Evolutionary conservation across 2,329 filamentous ascomycete genomes (phyloP), one percentile per base, ranked within the genome.

Genomic region (Parafenestella ontariensis): DNA sequence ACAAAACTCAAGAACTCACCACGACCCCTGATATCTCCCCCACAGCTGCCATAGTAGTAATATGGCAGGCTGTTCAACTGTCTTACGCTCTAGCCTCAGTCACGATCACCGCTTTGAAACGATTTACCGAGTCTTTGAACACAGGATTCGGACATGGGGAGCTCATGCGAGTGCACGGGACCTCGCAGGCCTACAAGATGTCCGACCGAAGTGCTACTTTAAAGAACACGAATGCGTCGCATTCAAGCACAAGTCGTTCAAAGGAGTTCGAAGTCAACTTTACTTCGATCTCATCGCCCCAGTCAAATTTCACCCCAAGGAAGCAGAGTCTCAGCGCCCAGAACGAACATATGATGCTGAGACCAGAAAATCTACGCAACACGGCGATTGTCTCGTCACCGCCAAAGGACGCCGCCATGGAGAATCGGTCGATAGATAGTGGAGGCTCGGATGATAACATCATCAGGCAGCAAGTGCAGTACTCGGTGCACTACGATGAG

Each of bases 81-180:
- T 50, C 55, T 0, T 61, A 56, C 26, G 55, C 55, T 7, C 29
- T 58, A 3, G 58, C 58, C 9, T 52, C 51, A 9, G 42, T 48
- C n/a, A 61, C 55, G 8, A 49, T 61, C n/a, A 49, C 58, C 18
- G 55, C 55, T 3, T 43, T 56, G 1, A 58, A 58, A 46, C 50
- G 46, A 7, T 61, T 56, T 33, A 54, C 58, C 4, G 58, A 61
- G 23, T 58, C 47, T 10, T 46, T 61, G 11, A 58, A 55, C 21
- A 61, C 58, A 2, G 58, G 58, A 1, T 61, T 58, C n/a, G 58
- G 58, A 9, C 55, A 61, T 15, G 55, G 58, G 7, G 55, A 58
- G 46, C 39, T 56, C 17, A 55, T 61, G 20, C 52, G 58, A 5
- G 40, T 58, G 5, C 52, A 58, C 24, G 46, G 46, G 0, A 33